These are phyloP conservation scores for Tulasnella sp. DNA, from an alignment of 768 basidiomycete genomes.

Conservation along the genomic window DNA sequence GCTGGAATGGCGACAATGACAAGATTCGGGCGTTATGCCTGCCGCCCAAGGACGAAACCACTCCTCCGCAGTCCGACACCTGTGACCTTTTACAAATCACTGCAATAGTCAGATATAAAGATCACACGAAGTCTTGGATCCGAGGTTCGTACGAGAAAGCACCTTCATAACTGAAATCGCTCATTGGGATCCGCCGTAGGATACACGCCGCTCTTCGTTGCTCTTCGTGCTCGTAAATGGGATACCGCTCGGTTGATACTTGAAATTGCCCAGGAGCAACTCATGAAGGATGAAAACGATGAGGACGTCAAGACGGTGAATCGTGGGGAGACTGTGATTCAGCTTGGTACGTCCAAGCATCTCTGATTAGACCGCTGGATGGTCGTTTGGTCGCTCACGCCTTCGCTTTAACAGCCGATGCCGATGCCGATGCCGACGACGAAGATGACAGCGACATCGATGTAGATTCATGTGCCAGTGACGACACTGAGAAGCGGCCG, in stretches of 20 bases:
- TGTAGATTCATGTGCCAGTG: slow-evolving; percentile 2
- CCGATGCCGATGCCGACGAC: slow-evolving; percentile 28
- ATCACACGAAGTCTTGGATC: slow-evolving; percentile 24
- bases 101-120: background rate
- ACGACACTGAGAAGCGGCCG: slow-evolving; percentile 26
- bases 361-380: no score
- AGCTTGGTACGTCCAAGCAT: no score
- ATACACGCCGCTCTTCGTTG: slow-evolving; percentile 32
- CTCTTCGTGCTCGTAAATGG: slow-evolving; percentile 46
- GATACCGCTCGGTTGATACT: slow-evolving; percentile 51
- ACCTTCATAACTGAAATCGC: no score
- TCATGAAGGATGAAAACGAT: slow-evolving; percentile 31
- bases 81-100: slow-evolving; percentile 10
- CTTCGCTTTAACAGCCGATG: no score
- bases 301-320: slow-evolving; percentile 10
- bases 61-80: background rate
- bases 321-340: no score
- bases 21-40: slow-evolving; percentile 48
- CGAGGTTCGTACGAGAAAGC: background rate
- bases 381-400: no score
- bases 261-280: slow-evolving; percentile 50
- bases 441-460: slow-evolving; percentile 35
- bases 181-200: background rate
- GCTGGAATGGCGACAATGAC: slow-evolving; percentile 44
- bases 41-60: slow-evolving; percentile 32